These are phyloP conservation scores for Penicillium paradoxum DNA, from an alignment of 495 filamentous ascomycete species.

Conservation along the genomic window DNA sequence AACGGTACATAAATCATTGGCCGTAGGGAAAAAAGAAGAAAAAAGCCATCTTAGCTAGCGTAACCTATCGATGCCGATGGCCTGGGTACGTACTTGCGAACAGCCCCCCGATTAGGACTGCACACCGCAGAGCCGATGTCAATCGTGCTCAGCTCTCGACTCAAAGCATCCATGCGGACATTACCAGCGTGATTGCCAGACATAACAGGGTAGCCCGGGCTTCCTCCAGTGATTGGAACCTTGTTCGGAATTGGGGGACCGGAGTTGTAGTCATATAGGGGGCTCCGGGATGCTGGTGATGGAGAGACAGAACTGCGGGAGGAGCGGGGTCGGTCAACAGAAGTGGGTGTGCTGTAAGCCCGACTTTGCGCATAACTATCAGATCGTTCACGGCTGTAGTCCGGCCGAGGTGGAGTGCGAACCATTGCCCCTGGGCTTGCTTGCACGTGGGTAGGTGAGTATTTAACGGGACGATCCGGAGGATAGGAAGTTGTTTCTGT, in stretches of 20 bases:
- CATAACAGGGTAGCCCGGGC: conserved; percentile 26
- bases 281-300: conserved; percentile 27
- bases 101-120: conserved; percentile 24
- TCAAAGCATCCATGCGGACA: conserved; percentile 57
- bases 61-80: conserved; percentile 30
- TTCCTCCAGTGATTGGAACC: conserved; percentile 53
- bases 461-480: conserved; percentile 14
- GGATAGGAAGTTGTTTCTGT: conserved; percentile 13
- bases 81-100: conserved; percentile 24
- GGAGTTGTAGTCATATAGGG: conserved; percentile 28
- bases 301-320: conserved; percentile 33
- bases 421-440: conserved; percentile 13
- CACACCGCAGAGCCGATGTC: conserved; percentile 61
- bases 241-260: conserved; percentile 72
- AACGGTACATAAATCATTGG: conserved; percentile 17
- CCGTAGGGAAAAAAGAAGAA: background rate
- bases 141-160: conserved; percentile 76
- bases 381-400: conserved; percentile 22
- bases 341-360: conserved; percentile 23
- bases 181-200: conserved; percentile 23
- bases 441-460: conserved; percentile 18
- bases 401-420: conserved; percentile 19
- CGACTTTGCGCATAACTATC: conserved; percentile 19
- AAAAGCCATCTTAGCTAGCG: conserved; percentile 18
- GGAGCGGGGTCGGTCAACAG: conserved; percentile 22